A percentile compares a stretch with the other conserved stretches of the same genome.
phyloP scores from a whole-genome alignment of 2,329 filamentous ascomycete genomes.

The Ophiosphaerella herpotricha region DNA sequence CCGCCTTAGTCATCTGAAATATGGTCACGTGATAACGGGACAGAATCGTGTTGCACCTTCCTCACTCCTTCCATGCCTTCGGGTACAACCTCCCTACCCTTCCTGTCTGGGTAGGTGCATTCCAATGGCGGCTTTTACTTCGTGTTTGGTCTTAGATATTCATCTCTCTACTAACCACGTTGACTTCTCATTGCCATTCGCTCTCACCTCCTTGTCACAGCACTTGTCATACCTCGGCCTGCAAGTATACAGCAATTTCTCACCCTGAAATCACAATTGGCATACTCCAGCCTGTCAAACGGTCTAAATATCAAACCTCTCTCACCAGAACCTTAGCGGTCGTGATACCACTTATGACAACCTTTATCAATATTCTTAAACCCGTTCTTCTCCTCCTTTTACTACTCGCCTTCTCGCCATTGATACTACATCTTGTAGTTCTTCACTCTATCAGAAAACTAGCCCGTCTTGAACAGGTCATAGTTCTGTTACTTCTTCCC shows the following conservation, averaged over 20 bases:
- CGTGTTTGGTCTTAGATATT: not conserved
- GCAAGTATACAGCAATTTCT: slow-evolving; percentile 4
- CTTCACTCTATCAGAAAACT: no score
- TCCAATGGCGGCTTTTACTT: no score
- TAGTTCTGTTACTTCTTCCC: no score
- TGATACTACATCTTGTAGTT: not conserved
- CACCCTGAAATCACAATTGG: slow-evolving; percentile 12
- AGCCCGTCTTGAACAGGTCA: no score
- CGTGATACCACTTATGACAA: not conserved
- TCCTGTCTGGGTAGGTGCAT: no score
- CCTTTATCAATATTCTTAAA: not conserved
- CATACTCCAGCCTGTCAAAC: not conserved
- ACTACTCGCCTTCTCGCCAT: not conserved
- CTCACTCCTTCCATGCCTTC: not conserved
- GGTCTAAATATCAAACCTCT: slow-evolving; percentile 2
- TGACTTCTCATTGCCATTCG: slow-evolving; percentile 12
- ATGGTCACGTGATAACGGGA: slow-evolving; percentile 14
- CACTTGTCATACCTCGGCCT: not conserved
- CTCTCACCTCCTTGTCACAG: slow-evolving; percentile 19
- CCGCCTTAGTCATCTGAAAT: slow-evolving; percentile 19
- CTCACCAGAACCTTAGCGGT: slow-evolving; percentile 10
- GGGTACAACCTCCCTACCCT: not conserved
- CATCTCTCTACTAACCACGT: slow-evolving; percentile 13
- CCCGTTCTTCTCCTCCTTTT: slow-evolving; percentile 1
- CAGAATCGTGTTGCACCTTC: slow-evolving; percentile 1